Conservation (phyloP, 1,139 yeast species). For the Zygoascus hellenicus region DNA sequence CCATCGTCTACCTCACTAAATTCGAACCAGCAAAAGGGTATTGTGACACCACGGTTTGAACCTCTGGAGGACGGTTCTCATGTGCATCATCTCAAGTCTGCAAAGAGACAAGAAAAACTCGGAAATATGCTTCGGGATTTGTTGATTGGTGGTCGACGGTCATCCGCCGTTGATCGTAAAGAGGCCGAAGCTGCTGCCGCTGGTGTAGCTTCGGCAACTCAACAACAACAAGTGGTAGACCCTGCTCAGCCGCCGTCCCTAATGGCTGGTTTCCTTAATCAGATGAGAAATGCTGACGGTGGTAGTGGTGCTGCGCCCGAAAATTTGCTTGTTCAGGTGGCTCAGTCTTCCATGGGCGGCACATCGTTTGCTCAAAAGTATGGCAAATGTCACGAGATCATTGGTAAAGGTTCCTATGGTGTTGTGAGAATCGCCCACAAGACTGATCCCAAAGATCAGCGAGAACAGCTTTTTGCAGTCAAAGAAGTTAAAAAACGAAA, state of each 20-base stretch:
- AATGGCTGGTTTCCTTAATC: constrained; percentile 24
- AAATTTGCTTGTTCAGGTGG: constrained; percentile 13
- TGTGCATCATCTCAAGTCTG: constrained; percentile 64
- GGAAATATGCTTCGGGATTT: constrained; percentile 76
- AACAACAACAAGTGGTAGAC: not conserved
- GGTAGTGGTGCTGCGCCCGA: constrained; percentile 19
- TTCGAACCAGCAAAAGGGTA: not conserved
- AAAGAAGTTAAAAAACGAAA: constrained; percentile 62
- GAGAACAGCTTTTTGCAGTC: constrained; percentile 63
- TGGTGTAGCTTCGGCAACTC: constrained; percentile 6
- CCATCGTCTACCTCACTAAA: constrained; percentile 7
- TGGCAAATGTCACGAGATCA: constrained; percentile 72
- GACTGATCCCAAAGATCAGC: constrained; percentile 36
- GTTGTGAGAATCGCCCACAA: constrained; percentile 68
- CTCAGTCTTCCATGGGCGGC: constrained; percentile 16
- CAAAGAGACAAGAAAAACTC: constrained; percentile 78
- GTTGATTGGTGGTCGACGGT: constrained; percentile 50
- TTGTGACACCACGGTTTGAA: constrained; percentile 15
- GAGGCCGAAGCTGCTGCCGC: constrained; percentile 14
- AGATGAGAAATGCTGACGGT: constrained; percentile 19
- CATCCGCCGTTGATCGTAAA: constrained; percentile 4
- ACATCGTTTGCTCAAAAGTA: constrained; percentile 56
- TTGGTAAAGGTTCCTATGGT: constrained; percentile 85
- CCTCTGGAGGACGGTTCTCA: constrained; percentile 38
- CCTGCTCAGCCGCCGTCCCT: constrained; percentile 23